phyloP scores from a whole-genome alignment of 257 asterid genomes.

The Ligustrum vulgare region DNA sequence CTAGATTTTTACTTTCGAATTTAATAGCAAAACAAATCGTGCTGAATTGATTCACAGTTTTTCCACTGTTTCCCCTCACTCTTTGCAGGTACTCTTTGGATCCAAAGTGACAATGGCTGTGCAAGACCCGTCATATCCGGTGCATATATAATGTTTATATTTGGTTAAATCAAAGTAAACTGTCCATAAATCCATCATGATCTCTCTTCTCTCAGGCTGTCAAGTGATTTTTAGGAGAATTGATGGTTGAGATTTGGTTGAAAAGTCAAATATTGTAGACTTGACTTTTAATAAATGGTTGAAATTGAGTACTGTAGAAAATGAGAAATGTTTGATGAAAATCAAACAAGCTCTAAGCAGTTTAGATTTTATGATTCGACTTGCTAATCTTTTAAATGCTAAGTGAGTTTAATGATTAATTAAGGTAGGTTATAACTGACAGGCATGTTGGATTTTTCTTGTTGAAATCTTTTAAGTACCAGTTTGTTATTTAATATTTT shows the following conservation, averaged over 20 bases:
- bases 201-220: background rate
- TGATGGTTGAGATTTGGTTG: too few relatives aligned
- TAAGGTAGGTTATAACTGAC: background rate
- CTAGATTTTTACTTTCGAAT: background rate
- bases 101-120: conserved; percentile 91
- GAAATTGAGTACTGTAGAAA: too few relatives aligned
- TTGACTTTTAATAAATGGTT: too few relatives aligned
- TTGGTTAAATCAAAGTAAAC: background rate
- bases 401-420: background rate
- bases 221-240: too few relatives aligned
- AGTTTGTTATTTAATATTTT: too few relatives aligned
- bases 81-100: conserved; percentile 84
- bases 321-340: too few relatives aligned
- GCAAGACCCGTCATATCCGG: conserved; percentile 99
- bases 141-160: conserved; percentile 30
- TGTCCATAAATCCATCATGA: conserved; percentile 4
- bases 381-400: conserved; percentile 8
- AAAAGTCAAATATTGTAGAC: too few relatives aligned
- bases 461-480: too few relatives aligned
- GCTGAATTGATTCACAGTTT: background rate
- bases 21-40: conserved; percentile 1
- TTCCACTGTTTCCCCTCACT: conserved; percentile 16
- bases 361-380: background rate
- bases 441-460: background rate
- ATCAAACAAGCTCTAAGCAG: too few relatives aligned